A percentile compares a stretch with the other conserved stretches of the same genome.
These are phyloP conservation scores for Aspergillus fumigatus DNA, from an alignment of 2,329 filamentous ascomycete species.

Conservation along the genomic window DNA sequence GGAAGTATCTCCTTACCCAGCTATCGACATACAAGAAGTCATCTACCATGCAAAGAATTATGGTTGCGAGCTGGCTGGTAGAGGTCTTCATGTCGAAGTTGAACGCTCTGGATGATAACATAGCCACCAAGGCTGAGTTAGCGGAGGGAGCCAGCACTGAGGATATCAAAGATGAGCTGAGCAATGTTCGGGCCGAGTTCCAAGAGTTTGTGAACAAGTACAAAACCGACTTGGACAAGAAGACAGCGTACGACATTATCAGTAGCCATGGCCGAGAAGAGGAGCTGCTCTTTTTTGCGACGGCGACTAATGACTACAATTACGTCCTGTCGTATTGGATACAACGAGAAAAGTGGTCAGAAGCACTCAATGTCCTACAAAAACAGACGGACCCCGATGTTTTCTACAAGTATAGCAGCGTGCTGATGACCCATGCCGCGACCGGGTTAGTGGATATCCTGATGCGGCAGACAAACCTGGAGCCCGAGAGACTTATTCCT, in stretches of 20 bases:
- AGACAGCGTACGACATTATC: slow-evolving; percentile 92
- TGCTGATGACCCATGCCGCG: slow-evolving; percentile 87
- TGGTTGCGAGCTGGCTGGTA: slow-evolving; percentile 92
- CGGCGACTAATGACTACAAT: slow-evolving; percentile 82
- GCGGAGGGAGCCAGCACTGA: slow-evolving; percentile 66
- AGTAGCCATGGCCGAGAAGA: slow-evolving; percentile 92
- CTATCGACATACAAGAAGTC: slow-evolving; percentile 76
- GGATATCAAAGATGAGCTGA: slow-evolving; percentile 64
- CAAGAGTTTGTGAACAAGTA: slow-evolving; percentile 83
- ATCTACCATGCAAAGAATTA: slow-evolving; percentile 84
- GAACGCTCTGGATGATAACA: slow-evolving; percentile 89
- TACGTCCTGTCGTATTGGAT: slow-evolving; percentile 97
- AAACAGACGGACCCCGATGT: slow-evolving; percentile 88
- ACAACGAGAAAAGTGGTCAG: slow-evolving; percentile 85
- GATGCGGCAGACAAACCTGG: slow-evolving; percentile 82
- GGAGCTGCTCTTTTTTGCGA: slow-evolving; percentile 87
- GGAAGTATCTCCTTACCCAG: slow-evolving; percentile 85
- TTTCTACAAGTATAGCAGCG: slow-evolving; percentile 94
- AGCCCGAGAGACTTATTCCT: slow-evolving; percentile 84
- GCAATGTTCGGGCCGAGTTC: slow-evolving; percentile 69
- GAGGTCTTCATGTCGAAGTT: slow-evolving; percentile 98
- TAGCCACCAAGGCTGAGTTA: slow-evolving; percentile 81
- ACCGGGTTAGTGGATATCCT: slow-evolving; percentile 89
- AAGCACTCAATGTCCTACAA: slow-evolving; percentile 83
- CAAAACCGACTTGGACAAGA: slow-evolving; percentile 81